Evolutionary conservation across 164 flowering plant genomes (phyloP).

Genomic region (Paratinospora sagittata): DNA sequence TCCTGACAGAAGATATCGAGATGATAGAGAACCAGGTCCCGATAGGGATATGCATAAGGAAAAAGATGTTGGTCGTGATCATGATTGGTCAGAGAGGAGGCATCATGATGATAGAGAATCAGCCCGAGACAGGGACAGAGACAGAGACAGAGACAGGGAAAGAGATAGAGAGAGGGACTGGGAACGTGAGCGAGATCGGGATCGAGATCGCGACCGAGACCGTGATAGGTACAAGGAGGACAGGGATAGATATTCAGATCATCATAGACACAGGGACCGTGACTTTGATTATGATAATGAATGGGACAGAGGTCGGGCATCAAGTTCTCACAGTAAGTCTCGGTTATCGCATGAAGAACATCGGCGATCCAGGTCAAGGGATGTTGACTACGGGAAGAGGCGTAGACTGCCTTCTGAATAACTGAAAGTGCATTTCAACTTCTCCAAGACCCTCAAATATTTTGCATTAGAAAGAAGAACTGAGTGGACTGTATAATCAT

Average conservation of each 20-base stretch:
- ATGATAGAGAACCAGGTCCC: slow-evolving; percentile 57
- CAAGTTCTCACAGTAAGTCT: slow-evolving; percentile 66
- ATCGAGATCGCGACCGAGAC: slow-evolving; percentile 40
- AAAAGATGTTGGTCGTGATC: slow-evolving; percentile 49
- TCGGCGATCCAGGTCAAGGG: slow-evolving; percentile 65
- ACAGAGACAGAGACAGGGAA: slow-evolving; percentile 38
- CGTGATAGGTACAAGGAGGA: slow-evolving; percentile 43
- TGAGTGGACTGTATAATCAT: slow-evolving; percentile 9
- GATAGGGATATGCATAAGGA: slow-evolving; percentile 62
- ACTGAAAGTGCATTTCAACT: slow-evolving; percentile 6
- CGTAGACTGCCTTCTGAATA: slow-evolving; percentile 50
- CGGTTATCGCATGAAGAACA: slow-evolving; percentile 58
- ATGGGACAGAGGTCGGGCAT: slow-evolving; percentile 68
- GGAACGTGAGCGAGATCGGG: slow-evolving; percentile 47
- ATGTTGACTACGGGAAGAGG: slow-evolving; percentile 75
- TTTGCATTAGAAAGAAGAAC: slow-evolving; percentile 4
- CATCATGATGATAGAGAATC: slow-evolving; percentile 62
- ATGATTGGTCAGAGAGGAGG: slow-evolving; percentile 63
- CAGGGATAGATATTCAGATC: slow-evolving; percentile 55
- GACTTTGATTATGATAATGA: slow-evolving; percentile 64
- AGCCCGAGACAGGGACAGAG: slow-evolving; percentile 45
- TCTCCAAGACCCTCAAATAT: neutral
- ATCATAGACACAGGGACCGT: slow-evolving; percentile 56
- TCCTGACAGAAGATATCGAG: slow-evolving; percentile 67
- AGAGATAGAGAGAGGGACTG: slow-evolving; percentile 55